Evolutionary conservation across 176 grass and related monocot genomes (phyloP), one percentile per base, ranked within the genome.

Genomic region (Bromus sterilis): DNA sequence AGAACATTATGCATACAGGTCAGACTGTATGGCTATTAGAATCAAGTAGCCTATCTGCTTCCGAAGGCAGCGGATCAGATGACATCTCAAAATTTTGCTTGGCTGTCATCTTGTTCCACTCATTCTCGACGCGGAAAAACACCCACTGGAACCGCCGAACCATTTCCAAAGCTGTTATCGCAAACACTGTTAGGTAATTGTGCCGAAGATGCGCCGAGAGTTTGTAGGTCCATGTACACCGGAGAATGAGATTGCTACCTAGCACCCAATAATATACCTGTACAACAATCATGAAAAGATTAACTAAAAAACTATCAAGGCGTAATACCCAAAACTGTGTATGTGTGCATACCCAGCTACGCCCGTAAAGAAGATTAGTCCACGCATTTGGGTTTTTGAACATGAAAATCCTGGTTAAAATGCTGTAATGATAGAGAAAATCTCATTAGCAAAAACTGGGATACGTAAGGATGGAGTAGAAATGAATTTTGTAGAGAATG

Each of bases 161-260:
- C 76, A 98, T 93, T 59, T 98, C 95, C 40, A 98, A 53, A 28
- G 95, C 92, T 41, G 86, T 75, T 73, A 98, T 95, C 11, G 88
- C 71, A 82, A 98, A 98, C n/a, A 98, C 61, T 12, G 95, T 95
- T 37, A 98, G 66, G 85, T 98, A 95, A 66, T 98, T 98, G 78
- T 95, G 95, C 76, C 95, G 84, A 62, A 98, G 92, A 98, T 98
- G 95, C 6, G 95, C 95, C 0, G 95, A 98, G 3, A 98, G 95
- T 86, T 98, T 98, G 88, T 98, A 98, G 25, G 95, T 98, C 95
- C 95, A 95, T 26, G 90, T 98, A 67, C 95, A 98, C 23, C 95
- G 88, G 55, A 98, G 82, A 62, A 98, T 69, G 66, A 98, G 88
- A 82, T 95, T 98, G 89, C 90, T 98, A 40, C 92, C 90, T 81